Percentiles rank a stretch among this genome's conserved stretches.
phyloP scores from a whole-genome alignment of 2,329 filamentous ascomycete genomes.

The Verticillium dahliae region DNA sequence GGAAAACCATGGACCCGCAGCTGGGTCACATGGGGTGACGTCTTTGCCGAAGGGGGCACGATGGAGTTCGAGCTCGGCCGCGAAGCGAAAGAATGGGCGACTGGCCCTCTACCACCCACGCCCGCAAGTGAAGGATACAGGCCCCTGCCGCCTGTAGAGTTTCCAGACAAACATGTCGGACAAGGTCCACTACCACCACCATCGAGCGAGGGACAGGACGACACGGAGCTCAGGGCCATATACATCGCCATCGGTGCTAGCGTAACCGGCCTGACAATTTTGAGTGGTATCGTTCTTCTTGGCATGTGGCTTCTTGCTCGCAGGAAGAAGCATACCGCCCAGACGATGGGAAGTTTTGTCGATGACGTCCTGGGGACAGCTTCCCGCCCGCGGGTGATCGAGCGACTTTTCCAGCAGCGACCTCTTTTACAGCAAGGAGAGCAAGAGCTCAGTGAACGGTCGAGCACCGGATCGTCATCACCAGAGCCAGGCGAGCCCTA shows the following conservation, averaged over 20 bases:
- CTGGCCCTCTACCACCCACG: constrained; percentile 54
- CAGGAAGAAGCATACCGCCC: neutral
- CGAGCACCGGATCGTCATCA: neutral
- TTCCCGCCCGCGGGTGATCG: neutral
- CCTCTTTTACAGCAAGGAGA: neutral
- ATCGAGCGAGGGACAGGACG: neutral
- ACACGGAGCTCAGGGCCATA: neutral
- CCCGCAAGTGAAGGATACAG: constrained; percentile 32
- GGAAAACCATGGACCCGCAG: constrained; percentile 53
- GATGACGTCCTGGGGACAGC: neutral
- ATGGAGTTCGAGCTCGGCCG: constrained; percentile 59
- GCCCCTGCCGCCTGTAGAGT: neutral
- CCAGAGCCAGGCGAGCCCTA: neutral
- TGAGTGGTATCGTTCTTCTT: neutral
- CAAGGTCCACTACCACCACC: neutral
- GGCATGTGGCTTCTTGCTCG: neutral
- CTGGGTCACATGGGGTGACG: constrained; percentile 61
- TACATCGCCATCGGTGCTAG: neutral
- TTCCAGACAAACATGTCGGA: neutral
- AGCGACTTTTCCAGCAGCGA: neutral
- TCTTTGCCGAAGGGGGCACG: constrained; percentile 57
- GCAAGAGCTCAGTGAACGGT: neutral
- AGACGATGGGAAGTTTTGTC: neutral
- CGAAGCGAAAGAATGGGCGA: constrained; percentile 47
- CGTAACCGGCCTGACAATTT: neutral